Conservation (phyloP, 352 stramenopile species). For the Pythium aquatile region DNA sequence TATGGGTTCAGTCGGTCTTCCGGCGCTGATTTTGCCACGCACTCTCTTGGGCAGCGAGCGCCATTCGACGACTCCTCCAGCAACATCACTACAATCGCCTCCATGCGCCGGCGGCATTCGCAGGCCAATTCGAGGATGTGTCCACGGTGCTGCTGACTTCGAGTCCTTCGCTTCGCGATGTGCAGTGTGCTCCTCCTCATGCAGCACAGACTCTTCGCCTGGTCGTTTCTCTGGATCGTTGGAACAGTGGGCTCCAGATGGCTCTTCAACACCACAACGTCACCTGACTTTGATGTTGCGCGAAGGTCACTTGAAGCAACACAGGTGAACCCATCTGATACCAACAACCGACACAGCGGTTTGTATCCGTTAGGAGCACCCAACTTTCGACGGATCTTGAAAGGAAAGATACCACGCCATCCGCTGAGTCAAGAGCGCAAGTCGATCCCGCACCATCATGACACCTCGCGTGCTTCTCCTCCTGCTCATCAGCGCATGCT, state of each 20-base stretch:
- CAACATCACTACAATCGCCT: not conserved
- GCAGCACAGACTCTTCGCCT: not conserved
- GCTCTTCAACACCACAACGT: constrained; percentile 6
- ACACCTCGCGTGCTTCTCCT: constrained; percentile 7
- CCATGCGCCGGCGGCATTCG: not conserved
- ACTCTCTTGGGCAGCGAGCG: not conserved
- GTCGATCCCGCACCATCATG: not conserved
- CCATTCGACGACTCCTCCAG: not conserved
- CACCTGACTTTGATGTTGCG: not conserved
- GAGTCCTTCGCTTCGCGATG: not conserved
- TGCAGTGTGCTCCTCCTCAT: not conserved
- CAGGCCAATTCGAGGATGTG: not conserved
- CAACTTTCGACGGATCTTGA: constrained; percentile 26
- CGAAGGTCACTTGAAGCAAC: not conserved
- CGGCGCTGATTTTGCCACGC: not conserved
- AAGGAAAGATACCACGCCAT: constrained; percentile 16
- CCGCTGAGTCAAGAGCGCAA: not conserved
- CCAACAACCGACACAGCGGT: not conserved
- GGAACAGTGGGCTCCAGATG: not conserved
- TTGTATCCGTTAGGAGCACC: constrained; percentile 1
- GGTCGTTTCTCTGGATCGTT: constrained; percentile 1
- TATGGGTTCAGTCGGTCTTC: constrained; percentile 10
- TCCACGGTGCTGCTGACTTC: not conserved
- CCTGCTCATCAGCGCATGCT: not conserved
- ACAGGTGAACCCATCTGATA: not conserved